phyloP scores from a whole-genome alignment of 768 basidiomycete species.

The Podaxis sp. region DNA sequence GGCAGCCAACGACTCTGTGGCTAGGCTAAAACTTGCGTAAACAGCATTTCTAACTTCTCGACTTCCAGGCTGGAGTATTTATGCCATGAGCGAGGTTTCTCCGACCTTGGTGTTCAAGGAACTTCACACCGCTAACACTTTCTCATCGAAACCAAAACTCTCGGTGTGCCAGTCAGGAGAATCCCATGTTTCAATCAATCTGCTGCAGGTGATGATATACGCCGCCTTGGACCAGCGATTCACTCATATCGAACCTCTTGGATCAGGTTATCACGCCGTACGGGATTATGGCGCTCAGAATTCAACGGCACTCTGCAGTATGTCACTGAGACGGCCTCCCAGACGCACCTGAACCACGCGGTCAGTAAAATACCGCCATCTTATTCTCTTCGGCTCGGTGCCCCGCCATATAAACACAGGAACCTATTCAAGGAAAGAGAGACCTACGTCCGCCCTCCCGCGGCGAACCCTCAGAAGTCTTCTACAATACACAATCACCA shows the following conservation, averaged over 20 bases:
- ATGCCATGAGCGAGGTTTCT: too few relatives aligned
- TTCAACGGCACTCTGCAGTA: not conserved
- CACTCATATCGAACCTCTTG: not conserved
- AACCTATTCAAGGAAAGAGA: not conserved
- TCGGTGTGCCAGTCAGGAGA: not conserved
- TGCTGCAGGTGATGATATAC: not conserved
- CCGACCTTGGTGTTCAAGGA: too few relatives aligned
- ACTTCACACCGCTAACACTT: too few relatives aligned
- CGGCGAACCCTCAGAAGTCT: not conserved
- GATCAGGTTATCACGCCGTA: not conserved
- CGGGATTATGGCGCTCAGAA: not conserved
- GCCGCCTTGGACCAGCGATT: not conserved
- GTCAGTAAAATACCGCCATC: not conserved
- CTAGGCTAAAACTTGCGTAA: not conserved
- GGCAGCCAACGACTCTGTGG: not conserved
- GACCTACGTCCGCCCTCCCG: not conserved
- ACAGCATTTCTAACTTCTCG: not conserved
- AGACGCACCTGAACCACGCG: not conserved
- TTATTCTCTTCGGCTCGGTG: not conserved
- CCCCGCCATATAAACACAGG: not conserved
- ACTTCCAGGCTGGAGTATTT: too few relatives aligned
- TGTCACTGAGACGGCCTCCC: not conserved
- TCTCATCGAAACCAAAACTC: not conserved
- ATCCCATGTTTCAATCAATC: not conserved
- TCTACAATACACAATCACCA: not conserved